These are phyloP conservation scores for Ramularia endophylla DNA, from an alignment of 2,329 filamentous ascomycete species.

Conservation along the genomic window DNA sequence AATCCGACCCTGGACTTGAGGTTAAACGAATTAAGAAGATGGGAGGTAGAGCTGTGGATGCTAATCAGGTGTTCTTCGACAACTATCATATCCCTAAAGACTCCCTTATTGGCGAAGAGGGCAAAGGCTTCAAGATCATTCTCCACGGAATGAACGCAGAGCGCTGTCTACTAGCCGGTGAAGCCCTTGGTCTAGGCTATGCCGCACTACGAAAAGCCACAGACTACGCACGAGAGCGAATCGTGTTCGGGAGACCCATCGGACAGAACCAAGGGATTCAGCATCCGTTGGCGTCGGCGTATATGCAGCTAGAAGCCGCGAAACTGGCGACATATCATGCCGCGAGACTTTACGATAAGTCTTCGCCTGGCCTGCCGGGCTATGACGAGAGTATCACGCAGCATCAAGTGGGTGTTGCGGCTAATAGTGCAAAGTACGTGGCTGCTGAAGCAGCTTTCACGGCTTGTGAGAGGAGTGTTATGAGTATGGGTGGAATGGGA, in stretches of 20 bases:
- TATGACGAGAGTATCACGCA: constrained; percentile 35
- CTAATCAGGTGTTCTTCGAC: constrained; percentile 86
- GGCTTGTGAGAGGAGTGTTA: constrained; percentile 53
- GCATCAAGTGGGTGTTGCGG: constrained; percentile 48
- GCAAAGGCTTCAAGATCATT: constrained; percentile 67
- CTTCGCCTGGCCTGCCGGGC: constrained; percentile 26
- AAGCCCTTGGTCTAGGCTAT: constrained; percentile 75
- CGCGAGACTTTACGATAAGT: constrained; percentile 51
- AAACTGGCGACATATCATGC: constrained; percentile 58
- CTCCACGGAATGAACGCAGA: constrained; percentile 48
- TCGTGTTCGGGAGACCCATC: constrained; percentile 53
- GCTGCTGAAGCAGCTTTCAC: constrained; percentile 57
- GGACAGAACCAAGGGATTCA: constrained; percentile 56
- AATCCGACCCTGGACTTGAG: constrained; percentile 51
- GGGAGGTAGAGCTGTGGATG: constrained; percentile 75
- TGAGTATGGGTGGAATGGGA: constrained; percentile 57
- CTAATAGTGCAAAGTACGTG: constrained; percentile 53
- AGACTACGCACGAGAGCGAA: constrained; percentile 44
- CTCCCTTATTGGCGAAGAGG: constrained; percentile 64
- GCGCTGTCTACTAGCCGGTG: constrained; percentile 55
- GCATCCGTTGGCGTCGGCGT: constrained; percentile 53
- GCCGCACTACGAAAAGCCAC: constrained; percentile 44
- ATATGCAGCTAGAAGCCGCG: constrained; percentile 57
- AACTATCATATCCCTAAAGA: constrained; percentile 61
- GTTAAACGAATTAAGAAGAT: constrained; percentile 75